These are phyloP conservation scores for Lagenidium giganteum DNA, from an alignment of 352 stramenopile species.

Conservation along the genomic window DNA sequence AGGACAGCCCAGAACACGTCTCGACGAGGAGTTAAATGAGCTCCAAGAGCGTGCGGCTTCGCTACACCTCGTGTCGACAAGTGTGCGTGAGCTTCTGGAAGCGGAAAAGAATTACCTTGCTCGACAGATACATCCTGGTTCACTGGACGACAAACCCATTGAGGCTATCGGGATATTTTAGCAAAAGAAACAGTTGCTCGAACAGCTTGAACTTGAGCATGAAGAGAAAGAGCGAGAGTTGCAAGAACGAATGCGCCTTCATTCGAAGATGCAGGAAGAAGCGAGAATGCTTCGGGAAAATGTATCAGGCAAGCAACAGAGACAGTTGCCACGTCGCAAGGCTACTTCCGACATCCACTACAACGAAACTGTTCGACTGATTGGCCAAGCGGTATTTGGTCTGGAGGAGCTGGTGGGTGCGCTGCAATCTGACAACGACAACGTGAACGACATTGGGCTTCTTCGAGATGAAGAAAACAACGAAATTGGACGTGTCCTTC, in stretches of 20 bases:
- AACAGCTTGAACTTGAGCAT: constrained; percentile 15
- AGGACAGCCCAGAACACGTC: constrained; percentile 19
- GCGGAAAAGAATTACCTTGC: constrained; percentile 14
- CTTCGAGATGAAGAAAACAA: constrained; percentile 27
- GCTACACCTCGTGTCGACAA: constrained; percentile 14
- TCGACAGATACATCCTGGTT: constrained; percentile 29
- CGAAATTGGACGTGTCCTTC: constrained; percentile 30
- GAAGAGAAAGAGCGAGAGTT: too few species aligned
- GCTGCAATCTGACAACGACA: constrained; percentile 33
- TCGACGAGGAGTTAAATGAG: too few species aligned
- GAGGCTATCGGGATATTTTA: constrained; percentile 26
- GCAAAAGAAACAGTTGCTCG: constrained; percentile 10
- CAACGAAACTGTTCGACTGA: constrained; percentile 20
- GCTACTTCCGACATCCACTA: constrained; percentile 10
- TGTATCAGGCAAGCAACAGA: too few species aligned
- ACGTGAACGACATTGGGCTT: constrained; percentile 30
- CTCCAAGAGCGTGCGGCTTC: too few species aligned
- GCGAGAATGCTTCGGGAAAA: too few species aligned
- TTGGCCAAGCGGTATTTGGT: constrained; percentile 41
- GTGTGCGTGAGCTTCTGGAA: constrained; percentile 15
- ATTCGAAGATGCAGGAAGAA: too few species aligned
- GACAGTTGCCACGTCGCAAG: constrained; percentile 2
- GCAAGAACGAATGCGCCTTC: too few species aligned
- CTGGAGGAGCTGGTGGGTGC: constrained; percentile 30
- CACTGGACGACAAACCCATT: constrained; percentile 28